Evolutionary conservation across 23 red algal species (phyloP), one percentile per base, ranked within the genome.

Genomic region (Agarophyton chilense): DNA sequence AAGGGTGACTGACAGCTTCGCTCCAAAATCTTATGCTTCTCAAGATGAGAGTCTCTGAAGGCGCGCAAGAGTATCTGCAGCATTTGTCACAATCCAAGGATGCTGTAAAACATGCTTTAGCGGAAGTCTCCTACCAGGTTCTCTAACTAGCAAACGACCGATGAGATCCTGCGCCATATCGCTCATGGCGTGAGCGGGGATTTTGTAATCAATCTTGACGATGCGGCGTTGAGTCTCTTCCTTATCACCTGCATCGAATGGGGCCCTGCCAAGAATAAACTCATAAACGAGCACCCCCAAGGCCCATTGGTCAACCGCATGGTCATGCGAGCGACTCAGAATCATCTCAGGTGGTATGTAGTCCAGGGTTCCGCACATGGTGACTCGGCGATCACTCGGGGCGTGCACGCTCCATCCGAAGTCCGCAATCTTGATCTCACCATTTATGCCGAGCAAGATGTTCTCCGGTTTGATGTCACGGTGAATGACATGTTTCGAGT

Each of bases 331-430:
- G 39, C 82, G 77, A 29, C 89, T 90, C 84, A 94, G 77, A 47
- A 99, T 83, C 97, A 99, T 99, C 53, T 99, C 97, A 35, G 97
- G 97, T 0, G 97, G 97, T 34, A 99, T 80, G 70, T 99, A 99
- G 47, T 99, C 97, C 70, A 96, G 72, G 10, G 97, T 99, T 22
- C 97, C 97, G 46, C 97, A 99, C 63, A 99, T 73, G 0, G 97
- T 99, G 36, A 25, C 82, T 26, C 97, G 75, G 1, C 97, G 93
- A 21, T 93, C 85, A 40, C 83, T 65, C 26, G 97, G 97, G 6
- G 97, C 90, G 75, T 99, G 97, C 39, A 99, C 97, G 62, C 88
- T 93, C 97, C 97, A 99, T 61, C 97, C 97, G 66, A 99, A 99
- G 62, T 96, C 97, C 28, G 97, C 97, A 47, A 99, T 99, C 61